Base-by-base conservation (phyloP, 108 stramenopile genomes). In the Aurantiochytrium sp. region DNA sequence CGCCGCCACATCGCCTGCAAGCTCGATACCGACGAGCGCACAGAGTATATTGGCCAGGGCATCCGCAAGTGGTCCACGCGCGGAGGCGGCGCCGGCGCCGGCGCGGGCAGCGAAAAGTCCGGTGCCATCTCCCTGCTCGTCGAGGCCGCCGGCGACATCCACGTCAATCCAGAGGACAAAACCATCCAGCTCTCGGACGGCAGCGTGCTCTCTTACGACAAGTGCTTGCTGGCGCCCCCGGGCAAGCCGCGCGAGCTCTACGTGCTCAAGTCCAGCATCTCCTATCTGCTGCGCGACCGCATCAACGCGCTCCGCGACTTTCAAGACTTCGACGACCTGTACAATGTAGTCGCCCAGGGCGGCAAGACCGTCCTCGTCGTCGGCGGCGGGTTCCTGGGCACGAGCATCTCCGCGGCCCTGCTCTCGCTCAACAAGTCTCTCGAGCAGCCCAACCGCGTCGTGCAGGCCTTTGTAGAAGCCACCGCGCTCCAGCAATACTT, bases 1-100 rank as follows among this genome's bases (percentile, higher is more conserved):
- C 73, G 73, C 32, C 39, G 73, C n/a, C 73, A 81, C 39, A 81
- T 81, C 39, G 73, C 73, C 73, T 81, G 73, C 39, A 81, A 48
- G 39, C 73, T 81, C 10, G 73, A 48, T 12, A 21, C 73, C 36
- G 39, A 42, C 12, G 73, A 81, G 42, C 15, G 39, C n/a, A 48
- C 73, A 0, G 39, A 48, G 39, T n/a, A 30, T 17, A 41, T 48
- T 48, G 73, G 73, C 21, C 42, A 41, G 39, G 45, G 45, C 45
- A 48, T 81, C 10, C 39, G 73, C 39, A 81, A 81, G 73, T 81
- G 73, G 73, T 41, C 73, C 42, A 81, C 73, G 45, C 73, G 73
- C 8, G 31, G 68, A 68, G 31, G 31, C 10, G n/a, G 24, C 27
- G 12, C 42, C 15, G 27, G 42, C 27, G 45, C 17, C 6, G 12